Percentiles rank a stretch among this genome's conserved stretches.
Conservation (phyloP, 2,329 filamentous ascomycete species). For the Fusarium albosuccineum region DNA sequence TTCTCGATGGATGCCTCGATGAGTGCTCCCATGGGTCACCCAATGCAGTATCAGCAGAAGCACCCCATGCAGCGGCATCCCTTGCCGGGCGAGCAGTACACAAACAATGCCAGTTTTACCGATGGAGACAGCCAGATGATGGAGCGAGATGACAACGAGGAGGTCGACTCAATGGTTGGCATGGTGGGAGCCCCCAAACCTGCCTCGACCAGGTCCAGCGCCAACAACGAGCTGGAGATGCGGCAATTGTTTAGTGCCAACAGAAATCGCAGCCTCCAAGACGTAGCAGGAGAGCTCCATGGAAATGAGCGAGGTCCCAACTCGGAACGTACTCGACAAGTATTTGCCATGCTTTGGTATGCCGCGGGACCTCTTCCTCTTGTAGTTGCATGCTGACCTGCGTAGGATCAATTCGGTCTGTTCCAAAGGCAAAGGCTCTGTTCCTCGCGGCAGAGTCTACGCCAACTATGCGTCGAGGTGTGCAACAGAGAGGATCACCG, state of each 20-base stretch:
- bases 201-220: conserved; percentile 74
- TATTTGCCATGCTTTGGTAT: conserved; percentile 91
- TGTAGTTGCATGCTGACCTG: conserved; percentile 24
- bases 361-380: conserved; percentile 45
- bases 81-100: conserved; percentile 67
- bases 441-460: conserved; percentile 93
- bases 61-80: conserved; percentile 62
- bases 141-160: conserved; percentile 71
- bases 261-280: conserved; percentile 74
- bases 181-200: conserved; percentile 65
- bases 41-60: conserved; percentile 57
- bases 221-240: conserved; percentile 86
- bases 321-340: conserved; percentile 84
- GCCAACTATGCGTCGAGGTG: conserved; percentile 95
- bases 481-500: conserved; percentile 92
- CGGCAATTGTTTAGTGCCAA: conserved; percentile 80
- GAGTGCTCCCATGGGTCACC: conserved; percentile 58
- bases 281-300: conserved; percentile 81
- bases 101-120: conserved; percentile 65
- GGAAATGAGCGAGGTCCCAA: conserved; percentile 84
- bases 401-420: conserved; percentile 80
- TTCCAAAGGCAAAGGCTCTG: conserved; percentile 82
- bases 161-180: conserved; percentile 65
- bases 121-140: conserved; percentile 71
- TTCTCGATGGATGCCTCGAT: conserved; percentile 63